phyloP scores from a whole-genome alignment of 108 stramenopile species.

The Discostella pseudostelligera region DNA sequence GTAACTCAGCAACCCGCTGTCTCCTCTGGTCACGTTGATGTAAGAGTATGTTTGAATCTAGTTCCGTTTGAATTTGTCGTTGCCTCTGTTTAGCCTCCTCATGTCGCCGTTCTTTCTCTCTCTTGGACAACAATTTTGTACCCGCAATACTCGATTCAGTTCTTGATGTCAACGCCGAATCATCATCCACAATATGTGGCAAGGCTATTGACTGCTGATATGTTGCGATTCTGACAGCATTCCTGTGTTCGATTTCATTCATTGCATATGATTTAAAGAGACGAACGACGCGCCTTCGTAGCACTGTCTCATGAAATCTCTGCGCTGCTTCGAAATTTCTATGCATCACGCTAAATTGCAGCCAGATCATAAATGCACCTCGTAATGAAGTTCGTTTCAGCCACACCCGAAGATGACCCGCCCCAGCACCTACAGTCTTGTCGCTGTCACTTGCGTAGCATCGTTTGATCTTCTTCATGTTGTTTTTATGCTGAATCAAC shows the following conservation, averaged over 20 bases:
- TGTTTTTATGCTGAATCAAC: neutral
- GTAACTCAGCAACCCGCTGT: conserved; percentile 6
- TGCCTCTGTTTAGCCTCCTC: conserved; percentile 5
- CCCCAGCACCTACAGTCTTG: conserved; percentile 16
- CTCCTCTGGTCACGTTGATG: conserved; percentile 19
- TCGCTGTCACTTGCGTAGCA: conserved; percentile 15
- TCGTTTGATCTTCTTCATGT: conserved; percentile 16
- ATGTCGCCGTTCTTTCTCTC: neutral
- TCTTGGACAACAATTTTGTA: conserved; percentile 2
- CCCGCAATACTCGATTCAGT: neutral
- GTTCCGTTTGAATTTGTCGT: conserved; percentile 8
- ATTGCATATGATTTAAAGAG: neutral
- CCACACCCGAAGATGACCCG: conserved; percentile 21
- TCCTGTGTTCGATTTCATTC: conserved; percentile 7
- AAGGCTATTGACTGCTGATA: conserved; percentile 1
- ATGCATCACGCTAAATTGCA: neutral
- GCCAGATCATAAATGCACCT: conserved; percentile 17
- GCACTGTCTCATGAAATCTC: conserved; percentile 8
- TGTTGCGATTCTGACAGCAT: conserved; percentile 10
- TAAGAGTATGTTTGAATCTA: conserved; percentile 2
- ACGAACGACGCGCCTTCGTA: conserved; percentile 1
- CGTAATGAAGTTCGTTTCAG: conserved; percentile 1
- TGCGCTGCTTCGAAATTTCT: conserved; percentile 13
- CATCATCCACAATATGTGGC: conserved; percentile 3
- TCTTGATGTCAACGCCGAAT: neutral